Evolutionary conservation across 495 filamentous ascomycete genomes (phyloP).

Genomic region (Chaetomium tenue): DNA sequence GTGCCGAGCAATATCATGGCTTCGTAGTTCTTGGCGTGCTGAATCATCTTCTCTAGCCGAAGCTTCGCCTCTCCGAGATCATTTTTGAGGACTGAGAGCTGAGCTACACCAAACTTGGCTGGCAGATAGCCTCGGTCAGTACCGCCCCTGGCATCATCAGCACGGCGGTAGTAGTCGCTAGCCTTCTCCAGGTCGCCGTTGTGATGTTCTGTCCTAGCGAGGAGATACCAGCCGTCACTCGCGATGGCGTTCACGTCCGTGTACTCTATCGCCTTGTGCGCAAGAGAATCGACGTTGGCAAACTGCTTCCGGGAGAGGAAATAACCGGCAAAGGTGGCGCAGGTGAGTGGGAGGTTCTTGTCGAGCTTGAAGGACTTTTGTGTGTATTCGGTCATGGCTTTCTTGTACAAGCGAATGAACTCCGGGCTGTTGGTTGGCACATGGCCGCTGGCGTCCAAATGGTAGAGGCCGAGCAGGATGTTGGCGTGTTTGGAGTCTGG

Average conservation of each 20-base stretch:
- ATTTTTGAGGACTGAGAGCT: constrained; percentile 77
- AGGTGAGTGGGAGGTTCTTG: constrained; percentile 86
- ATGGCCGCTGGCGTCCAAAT: constrained; percentile 77
- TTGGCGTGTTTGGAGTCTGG: constrained; percentile 87
- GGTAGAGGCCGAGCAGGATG: constrained; percentile 82
- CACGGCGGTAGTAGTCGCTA: constrained; percentile 76
- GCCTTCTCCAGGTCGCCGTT: constrained; percentile 64
- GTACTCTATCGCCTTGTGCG: constrained; percentile 88
- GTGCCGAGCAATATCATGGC: constrained; percentile 87
- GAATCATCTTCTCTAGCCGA: constrained; percentile 86
- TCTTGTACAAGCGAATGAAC: constrained; percentile 80
- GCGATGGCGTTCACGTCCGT: constrained; percentile 95
- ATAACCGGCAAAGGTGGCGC: constrained; percentile 82
- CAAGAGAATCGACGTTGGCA: constrained; percentile 75
- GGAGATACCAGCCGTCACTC: constrained; percentile 93
- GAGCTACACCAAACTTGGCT: constrained; percentile 88
- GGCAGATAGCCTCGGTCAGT: constrained; percentile 83
- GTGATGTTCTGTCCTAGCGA: constrained; percentile 86
- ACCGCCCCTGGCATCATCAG: constrained; percentile 85
- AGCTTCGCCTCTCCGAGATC: constrained; percentile 92
- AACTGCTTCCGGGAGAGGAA: constrained; percentile 77
- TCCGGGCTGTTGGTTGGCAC: constrained; percentile 70
- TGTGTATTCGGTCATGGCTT: constrained; percentile 90
- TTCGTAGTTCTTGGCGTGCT: constrained; percentile 80
- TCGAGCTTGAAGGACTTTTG: constrained; percentile 94